Base-by-base conservation (phyloP, 176 grass and related monocot genomes). In the Triticum dicoccoides region DNA sequence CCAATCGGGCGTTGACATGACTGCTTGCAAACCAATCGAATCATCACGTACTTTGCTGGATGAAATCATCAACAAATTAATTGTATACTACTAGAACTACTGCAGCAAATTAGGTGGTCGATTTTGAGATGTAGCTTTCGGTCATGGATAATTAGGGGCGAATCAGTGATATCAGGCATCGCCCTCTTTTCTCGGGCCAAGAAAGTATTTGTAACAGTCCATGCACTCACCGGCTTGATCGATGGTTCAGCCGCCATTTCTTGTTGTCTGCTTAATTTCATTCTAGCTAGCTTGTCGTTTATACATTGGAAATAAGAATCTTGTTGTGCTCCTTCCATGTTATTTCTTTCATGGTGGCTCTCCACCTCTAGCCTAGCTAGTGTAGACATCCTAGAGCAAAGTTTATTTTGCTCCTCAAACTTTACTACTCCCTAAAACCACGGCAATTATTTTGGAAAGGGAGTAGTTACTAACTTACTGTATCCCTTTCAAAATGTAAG, bases 301-400 rank as follows among this genome's bases (percentile, higher is more conserved):
- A 20, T 29, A 73, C 34, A 25, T 83, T 73, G 47, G 34, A 72
- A 71, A 61, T 35, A 71, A 61, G 33, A 83, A 83, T 27, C 49
- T 56, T 39, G n/a, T 3, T 42, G 5, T 35, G 2, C 8, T 25
- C 18, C 47, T 37, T 56, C 21, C 11, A 5, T 82, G 42, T 69
- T 4, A 11, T 82, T 52, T 24, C 3, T 38, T 74, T 47, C 12
- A 47, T 38, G 32, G 52, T 75, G 72, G 24, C 45, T 27, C 44
- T 7, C 73, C 49, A 32, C 20, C 54, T 58, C 54, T 58, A 58
- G 54, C 39, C 23, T 44, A 72, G 37, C 35, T 71, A 52, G 54
- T 52, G 54, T 17, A 17, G 6, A 58, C 6, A 58, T 8, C 54
- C 54, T 58, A 58, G 21, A 20, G 5, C 54, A 18, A 20, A 20